A percentile compares a stretch with the other conserved stretches of the same genome.
These are phyloP conservation scores for Buddleja alternifolia DNA, from an alignment of 257 asterid species.

Conservation along the genomic window DNA sequence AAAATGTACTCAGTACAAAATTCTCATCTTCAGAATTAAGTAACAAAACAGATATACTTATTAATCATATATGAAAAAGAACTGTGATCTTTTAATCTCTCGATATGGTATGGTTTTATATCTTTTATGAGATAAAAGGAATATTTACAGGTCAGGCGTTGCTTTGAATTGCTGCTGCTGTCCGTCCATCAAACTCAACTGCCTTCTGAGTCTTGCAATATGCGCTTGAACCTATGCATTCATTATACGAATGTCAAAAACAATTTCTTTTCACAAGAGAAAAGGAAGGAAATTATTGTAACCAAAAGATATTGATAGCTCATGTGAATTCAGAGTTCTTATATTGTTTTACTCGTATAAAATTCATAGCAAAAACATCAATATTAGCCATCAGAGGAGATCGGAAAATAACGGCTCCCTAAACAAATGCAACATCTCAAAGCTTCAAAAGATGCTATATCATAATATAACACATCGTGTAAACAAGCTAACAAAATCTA, in stretches of 20 bases:
- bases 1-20: conserved; percentile 33
- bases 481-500: conserved; percentile 10
- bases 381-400: conserved; percentile 14
- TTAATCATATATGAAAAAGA: conserved; percentile 22
- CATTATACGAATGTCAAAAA: conserved; percentile 29
- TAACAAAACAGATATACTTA: conserved; percentile 19
- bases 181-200: conserved; percentile 72
- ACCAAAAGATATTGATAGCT: conserved; percentile 16
- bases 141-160: conserved; percentile 55
- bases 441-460: neutral
- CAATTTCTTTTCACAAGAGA: conserved; percentile 11
- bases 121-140: conserved; percentile 26
- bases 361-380: conserved; percentile 14
- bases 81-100: conserved; percentile 28
- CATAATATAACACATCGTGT: conserved; percentile 10
- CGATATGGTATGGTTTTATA: conserved; percentile 24
- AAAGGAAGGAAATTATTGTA: neutral
- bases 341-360: conserved; percentile 10
- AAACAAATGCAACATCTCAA: conserved; percentile 2
- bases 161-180: conserved; percentile 67
- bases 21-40: conserved; percentile 23
- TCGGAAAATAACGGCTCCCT: neutral
- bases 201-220: conserved; percentile 80
- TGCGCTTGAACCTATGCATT: conserved; percentile 81
- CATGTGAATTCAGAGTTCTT: conserved; percentile 12